Conservation (phyloP, 2,329 filamentous ascomycete species). For the Ceratocystis albifundus region DNA sequence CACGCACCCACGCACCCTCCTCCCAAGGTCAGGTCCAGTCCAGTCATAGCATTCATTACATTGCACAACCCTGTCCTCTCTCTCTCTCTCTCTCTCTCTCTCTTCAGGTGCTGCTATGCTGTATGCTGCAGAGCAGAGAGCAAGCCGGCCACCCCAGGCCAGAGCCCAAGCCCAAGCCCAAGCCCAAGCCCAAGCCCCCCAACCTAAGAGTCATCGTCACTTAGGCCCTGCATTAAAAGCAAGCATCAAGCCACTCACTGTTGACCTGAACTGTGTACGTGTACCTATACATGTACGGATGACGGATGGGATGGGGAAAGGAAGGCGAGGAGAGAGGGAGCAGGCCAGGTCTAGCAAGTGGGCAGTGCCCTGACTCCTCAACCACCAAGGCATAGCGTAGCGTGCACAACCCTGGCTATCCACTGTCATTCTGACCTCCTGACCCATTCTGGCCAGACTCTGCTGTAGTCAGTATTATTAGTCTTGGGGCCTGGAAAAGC, state of each 20-base stretch:
- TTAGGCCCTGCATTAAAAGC: neutral
- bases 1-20: neutral
- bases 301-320: too few species aligned
- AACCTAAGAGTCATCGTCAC: neutral
- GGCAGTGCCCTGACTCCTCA: neutral
- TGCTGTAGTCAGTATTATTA: too few species aligned
- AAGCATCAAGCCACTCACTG: neutral
- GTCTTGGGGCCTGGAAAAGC: too few species aligned
- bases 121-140: too few species aligned
- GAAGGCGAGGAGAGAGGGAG: neutral
- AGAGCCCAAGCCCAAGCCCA: too few species aligned
- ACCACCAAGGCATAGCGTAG: too few species aligned
- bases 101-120: too few species aligned
- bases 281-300: too few species aligned
- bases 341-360: neutral
- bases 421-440: neutral
- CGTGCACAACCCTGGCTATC: neutral
- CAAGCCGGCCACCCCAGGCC: neutral
- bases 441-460: too few species aligned
- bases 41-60: constrained; percentile 8
- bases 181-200: neutral
- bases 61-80: neutral
- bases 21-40: neutral
- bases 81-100: too few species aligned
- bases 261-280: neutral